Base-by-base conservation (phyloP, 805 yeast genomes). In the Lipomyces yamanashiensis region DNA sequence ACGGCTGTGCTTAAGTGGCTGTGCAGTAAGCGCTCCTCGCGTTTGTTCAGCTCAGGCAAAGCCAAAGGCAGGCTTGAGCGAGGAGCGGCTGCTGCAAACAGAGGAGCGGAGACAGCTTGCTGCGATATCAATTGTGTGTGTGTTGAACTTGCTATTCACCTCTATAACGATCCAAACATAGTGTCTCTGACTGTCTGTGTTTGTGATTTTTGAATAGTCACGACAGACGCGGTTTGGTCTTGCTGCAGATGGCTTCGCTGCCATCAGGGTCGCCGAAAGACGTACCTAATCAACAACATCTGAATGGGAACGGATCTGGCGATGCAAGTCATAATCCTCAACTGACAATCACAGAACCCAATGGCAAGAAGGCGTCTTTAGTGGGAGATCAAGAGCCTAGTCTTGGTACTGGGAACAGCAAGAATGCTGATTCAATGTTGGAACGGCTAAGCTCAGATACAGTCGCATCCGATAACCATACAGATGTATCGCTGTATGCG, bases 181-280 rank as follows among this genome's bases (percentile, higher is more conserved):
- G 47, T 2, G 47, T 17, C 17, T 13, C 10, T 17, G 10, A 34
- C 41, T 34, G 40, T 34, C 15, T 12, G 15, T 15, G 23, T 12
- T 21, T n/a, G 54, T 34, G 41, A 21, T 13, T 23, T 10, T 47
- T 15, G 13, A 33, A 21, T n/a, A 43, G 13, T 17, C 39, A 9
- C 37, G 37, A 9, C 47, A 10, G 45, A 33, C 19, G 34, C 19
- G 45, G 45, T 19, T 23, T 33, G 40, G n/a, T 49, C 40, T 43
- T n/a, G 34, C 53, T 13, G 47, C 40, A 41, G 47, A 59, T 59
- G 63, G 58, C 59, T 50, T 59, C 54, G 34, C 28, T 19, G 63
- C 58, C 63, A 49, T 53, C 63, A 40, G 54, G 51, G 59, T 34
- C 54, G 49, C 59, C 41, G 51, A 28, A 33, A 49, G 59, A 36